Evolutionary conservation across 768 basidiomycete species (phyloP), one percentile per base, ranked within the genome.

Genomic region (Macrocybe gigantea): DNA sequence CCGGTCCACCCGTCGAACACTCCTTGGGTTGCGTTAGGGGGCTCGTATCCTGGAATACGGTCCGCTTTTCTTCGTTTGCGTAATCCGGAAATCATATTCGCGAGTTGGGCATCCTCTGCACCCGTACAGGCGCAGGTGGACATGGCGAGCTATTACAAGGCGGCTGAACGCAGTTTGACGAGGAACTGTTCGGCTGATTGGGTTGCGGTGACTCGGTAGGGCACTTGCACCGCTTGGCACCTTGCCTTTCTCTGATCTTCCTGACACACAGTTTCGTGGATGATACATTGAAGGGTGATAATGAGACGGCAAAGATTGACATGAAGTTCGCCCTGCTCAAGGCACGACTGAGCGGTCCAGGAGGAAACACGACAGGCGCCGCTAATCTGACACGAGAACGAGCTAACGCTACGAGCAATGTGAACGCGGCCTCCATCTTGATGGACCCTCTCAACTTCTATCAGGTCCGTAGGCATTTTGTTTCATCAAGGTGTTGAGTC

Each of bases 121-220:
- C 74, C 73, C 2, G 74, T 77, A 0, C 65, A 77, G 42, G 72
- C 75, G 1, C 70, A 77, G 51, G 64, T 76, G 22, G 73, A 77
- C 53, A 76, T 77, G 74, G 51, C 69, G 11, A 68, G 70, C 38
- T 77, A 76, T 58, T 77, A 77, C 54, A 70, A 70, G 48, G 73
- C 73, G 0, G 74, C 73, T 1, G 74, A 76, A 49, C 66, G 74
- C 31, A 74, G 72, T 49, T 60, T 76, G 14, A 73, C 73, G 0
- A 63, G 73, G 12, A 77, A 77, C 53, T 77, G 74, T 49, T 76
- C 73, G 5, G 72, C 73, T 1, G 75, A 77, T 62, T 77, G 74
- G 74, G 69, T 73, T 43, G 69, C 71, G 3, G 70, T 76, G 7
- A 76, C 74, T 31, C 58, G 59, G 56, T 64, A 47, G 13, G 56